Base-by-base conservation (phyloP, 257 asterid species). In the Fraxinus americana region DNA sequence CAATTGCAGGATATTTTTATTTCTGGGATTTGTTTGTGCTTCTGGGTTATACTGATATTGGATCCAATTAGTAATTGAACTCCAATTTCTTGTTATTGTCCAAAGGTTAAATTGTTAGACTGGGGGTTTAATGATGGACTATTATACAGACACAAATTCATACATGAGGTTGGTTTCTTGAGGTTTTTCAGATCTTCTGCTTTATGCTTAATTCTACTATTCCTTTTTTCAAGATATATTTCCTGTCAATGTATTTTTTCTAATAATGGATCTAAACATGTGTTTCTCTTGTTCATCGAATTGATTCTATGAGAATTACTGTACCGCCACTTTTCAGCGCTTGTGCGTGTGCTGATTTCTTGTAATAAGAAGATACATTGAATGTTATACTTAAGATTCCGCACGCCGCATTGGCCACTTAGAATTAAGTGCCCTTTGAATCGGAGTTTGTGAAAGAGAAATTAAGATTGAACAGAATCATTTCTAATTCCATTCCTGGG, bases 141-240 rank as follows among this genome's bases (percentile, higher is more conserved):
- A 81, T 70, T 84, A 77, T 78, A 75, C 79, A 74, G 91, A 92
- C 76, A 68, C 91, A 70, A 80, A 86, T 87, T 87, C 96, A 12
- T 82, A 86, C 84, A 69, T 83, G 91, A 92, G 97, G 97, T 92
- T 72, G 23, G 84, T 81, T 73, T 75, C 13, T 21, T 54, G 38
- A 43, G 63, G 32, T 71, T 50, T 9, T 16, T 75, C 63, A 13
- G 27, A 39, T 73, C 50, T 3, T 29, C 35, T 43, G 6, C 36
- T 25, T 30, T 5, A 1, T 34, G 69, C 35, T 77, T 78, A 59
- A 72, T 73, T 25, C 30, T 27, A 0, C 59, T 43, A 12, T 80
- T 36, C 69, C 61, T 29, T 54, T 66, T 11, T 14, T 17, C 12
- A 35, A 57, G 67, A 72, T 41, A 35, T 9, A 19, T 11, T 74